Percentiles rank a stretch among this genome's conserved stretches.
phyloP scores from a whole-genome alignment of 179 eudicot species.

The Spinacia oleracea region DNA sequence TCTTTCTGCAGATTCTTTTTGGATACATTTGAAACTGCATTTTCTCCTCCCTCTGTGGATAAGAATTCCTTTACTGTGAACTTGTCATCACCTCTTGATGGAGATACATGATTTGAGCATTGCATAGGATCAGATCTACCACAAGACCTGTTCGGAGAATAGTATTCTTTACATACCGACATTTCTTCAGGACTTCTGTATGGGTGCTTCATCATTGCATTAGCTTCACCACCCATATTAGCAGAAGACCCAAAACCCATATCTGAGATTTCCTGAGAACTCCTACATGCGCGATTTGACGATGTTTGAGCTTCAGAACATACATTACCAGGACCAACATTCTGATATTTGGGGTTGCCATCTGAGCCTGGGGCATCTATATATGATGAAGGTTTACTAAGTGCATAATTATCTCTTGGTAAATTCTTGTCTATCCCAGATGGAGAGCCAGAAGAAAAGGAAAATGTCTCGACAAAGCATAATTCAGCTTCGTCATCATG shows the following conservation, averaged over 20 bases:
- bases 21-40: slow-evolving; percentile 29
- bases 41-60: slow-evolving; percentile 43
- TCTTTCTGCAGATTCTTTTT: slow-evolving; percentile 34
- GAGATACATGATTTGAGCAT: slow-evolving; percentile 37
- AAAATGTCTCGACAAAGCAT: slow-evolving; percentile 37
- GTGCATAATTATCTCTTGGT: slow-evolving; percentile 22
- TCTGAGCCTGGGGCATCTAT: slow-evolving; percentile 23
- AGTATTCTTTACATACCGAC: slow-evolving; percentile 34
- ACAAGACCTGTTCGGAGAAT: slow-evolving; percentile 33
- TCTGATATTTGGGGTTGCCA: slow-evolving; percentile 32
- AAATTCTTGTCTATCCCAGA: slow-evolving; percentile 24
- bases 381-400: slow-evolving; percentile 26
- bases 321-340: slow-evolving; percentile 28
- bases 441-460: slow-evolving; percentile 31
- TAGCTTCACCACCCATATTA: slow-evolving; percentile 24
- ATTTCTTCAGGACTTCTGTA: slow-evolving; percentile 30
- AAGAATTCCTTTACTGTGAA: slow-evolving; percentile 71
- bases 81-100: slow-evolving; percentile 60
- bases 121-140: slow-evolving; percentile 38
- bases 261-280: slow-evolving; percentile 34
- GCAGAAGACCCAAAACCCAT: slow-evolving; percentile 25
- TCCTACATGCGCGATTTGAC: slow-evolving; percentile 19
- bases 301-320: slow-evolving; percentile 19
- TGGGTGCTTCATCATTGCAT: slow-evolving; percentile 22
- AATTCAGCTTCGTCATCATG: slow-evolving; percentile 26